Conservation (phyloP, 192 early-diverging fungal genomes). For the Coemansia sp. region DNA sequence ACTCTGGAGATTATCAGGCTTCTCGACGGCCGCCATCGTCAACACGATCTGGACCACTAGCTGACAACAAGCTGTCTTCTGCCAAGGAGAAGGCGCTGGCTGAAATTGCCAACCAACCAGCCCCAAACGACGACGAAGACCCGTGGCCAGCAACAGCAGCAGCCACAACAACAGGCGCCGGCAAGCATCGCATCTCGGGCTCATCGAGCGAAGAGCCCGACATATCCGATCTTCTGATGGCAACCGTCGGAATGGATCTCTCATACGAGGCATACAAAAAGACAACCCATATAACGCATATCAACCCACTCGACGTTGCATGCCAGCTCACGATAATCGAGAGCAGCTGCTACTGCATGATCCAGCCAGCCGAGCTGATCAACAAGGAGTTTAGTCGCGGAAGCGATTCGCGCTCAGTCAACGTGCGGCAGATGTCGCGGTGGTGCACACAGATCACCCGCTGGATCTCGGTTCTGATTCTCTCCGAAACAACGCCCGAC, state of each 20-base stretch:
- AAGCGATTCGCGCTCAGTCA: conserved; percentile 54
- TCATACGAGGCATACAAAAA: conserved; percentile 62
- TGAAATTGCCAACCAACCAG: background rate
- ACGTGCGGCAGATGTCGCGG: conserved; percentile 71
- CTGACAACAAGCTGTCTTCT: background rate
- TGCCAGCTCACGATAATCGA: conserved; percentile 85
- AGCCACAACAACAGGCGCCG: background rate
- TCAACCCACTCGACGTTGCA: conserved; percentile 78
- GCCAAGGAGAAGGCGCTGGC: background rate
- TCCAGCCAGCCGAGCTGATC: conserved; percentile 73
- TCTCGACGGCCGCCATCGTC: background rate
- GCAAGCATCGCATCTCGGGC: background rate
- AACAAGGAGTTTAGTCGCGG: conserved; percentile 64
- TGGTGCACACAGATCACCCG: conserved; percentile 73
- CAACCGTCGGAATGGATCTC: conserved; percentile 50
- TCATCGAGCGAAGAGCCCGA: conserved; percentile 34
- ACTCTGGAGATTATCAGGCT: background rate
- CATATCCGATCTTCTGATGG: conserved; percentile 52
- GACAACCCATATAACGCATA: conserved; percentile 62
- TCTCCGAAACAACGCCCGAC: conserved; percentile 70
- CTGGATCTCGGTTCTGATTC: conserved; percentile 76
- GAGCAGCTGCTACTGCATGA: conserved; percentile 61
- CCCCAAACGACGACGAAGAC: background rate
- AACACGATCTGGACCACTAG: background rate
- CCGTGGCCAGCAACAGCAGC: background rate